Evolutionary conservation across 2,329 filamentous ascomycete species (phyloP).

Genomic region (Myriosclerotinia scirpicola): DNA sequence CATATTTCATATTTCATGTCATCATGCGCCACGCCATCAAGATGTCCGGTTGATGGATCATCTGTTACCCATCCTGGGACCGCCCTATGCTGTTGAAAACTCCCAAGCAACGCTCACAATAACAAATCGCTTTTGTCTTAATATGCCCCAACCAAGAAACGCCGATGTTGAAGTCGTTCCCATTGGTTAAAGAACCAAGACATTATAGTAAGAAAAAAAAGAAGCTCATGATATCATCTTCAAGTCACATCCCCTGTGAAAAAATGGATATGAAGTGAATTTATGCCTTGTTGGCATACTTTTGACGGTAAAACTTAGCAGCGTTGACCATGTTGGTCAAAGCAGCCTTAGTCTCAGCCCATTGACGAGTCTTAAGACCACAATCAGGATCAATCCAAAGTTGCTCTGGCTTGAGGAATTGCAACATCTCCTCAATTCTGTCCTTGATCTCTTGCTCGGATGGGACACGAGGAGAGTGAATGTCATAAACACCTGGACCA

Average conservation of each 20-base stretch:
- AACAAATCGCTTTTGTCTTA: conserved; percentile 39
- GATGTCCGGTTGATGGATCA: conserved; percentile 43
- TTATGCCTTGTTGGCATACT: conserved; percentile 57
- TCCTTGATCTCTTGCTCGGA: conserved; percentile 98
- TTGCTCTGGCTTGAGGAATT: conserved; percentile 96
- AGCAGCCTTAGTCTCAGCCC: conserved; percentile 97
- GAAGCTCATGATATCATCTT: conserved; percentile 24
- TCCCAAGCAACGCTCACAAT: conserved; percentile 24
- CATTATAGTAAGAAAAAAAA: conserved; percentile 26
- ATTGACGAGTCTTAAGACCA: conserved; percentile 98
- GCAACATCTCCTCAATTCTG: conserved; percentile 96
- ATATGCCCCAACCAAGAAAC: conserved; percentile 40
- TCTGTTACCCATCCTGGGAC: conserved; percentile 33
- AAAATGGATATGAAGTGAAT: conserved; percentile 25
- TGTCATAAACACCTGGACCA: conserved; percentile 98
- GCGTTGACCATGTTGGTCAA: conserved; percentile 97
- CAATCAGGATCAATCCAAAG: conserved; percentile 99
- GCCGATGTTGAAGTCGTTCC: conserved; percentile 53
- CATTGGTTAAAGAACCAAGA: conserved; percentile 32
- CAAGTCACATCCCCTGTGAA: conserved; percentile 23
- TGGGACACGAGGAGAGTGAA: conserved; percentile 97
- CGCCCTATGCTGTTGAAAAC: conserved; percentile 40
- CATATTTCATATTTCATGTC: conserved; percentile 4
- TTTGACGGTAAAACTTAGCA: conserved; percentile 92
- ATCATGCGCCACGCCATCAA: conserved; percentile 24